Evolutionary conservation across 2,329 filamentous ascomycete species (phyloP), one percentile per base, ranked within the genome.

Genomic region (Dactylellina sp.): DNA sequence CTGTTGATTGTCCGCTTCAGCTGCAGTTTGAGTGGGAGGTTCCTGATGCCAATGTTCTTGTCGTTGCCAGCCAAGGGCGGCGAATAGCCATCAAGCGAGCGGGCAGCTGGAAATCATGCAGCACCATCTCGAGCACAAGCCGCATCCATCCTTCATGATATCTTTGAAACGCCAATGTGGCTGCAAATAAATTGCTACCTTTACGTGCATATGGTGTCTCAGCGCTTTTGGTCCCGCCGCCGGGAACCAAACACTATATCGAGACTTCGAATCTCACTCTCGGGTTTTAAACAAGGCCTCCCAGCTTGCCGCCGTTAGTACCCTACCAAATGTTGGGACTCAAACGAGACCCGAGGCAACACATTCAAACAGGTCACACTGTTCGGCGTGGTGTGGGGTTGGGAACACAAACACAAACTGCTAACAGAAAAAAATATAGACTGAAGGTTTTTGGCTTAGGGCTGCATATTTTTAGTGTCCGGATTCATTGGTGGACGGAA

Each of bases 41-140:
- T 37, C 14, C 24, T 44, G 53, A 44, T 59, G 60, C 68, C 60
- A 72, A 72, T 64, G 40, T 40, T 60, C 56, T 42, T 55, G 60
- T 24, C 20, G 32, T 44, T 24, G 20, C 32, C 44, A 64, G 60
- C 68, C 59, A 72, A 65, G 68, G 59, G 68, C 68, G 68, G 68
- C 68, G 68, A 72, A 59, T 49, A 64, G 50, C 60, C 59, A 50
- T 37, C n/a, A 71, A 63, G 65, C 65, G 65, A 71, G 49, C 39
- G 32, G 57, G 55, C 56, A 56, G 47, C 40, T 57, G 40, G 50
- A 56, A 28, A 52, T 57, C 50, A 42, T 63, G 25, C 35, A 53
- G 22, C 2, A 12, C 22, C 14, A 40, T 63, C 40, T 28, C 49
- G 28, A n/a, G 18, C 59, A 52, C 40, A 72, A 59, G 68, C 59